A percentile compares a stretch with the other conserved stretches of the same genome.
phyloP scores from a whole-genome alignment of 805 yeast species.

The Yamadazyma olivae region DNA sequence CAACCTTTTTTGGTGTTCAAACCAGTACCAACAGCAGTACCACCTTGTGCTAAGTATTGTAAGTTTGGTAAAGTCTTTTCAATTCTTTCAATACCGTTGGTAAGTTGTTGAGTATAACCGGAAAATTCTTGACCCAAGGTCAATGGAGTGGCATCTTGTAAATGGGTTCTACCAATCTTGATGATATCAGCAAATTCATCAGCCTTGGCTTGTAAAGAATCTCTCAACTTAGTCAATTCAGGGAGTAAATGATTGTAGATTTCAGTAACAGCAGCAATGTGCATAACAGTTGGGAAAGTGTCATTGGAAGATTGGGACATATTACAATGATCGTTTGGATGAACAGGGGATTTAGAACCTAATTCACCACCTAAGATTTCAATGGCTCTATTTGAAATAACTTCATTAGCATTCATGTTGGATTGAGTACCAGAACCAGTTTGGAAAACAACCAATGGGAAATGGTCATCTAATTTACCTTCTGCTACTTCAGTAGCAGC shows the following conservation, averaged over 20 bases:
- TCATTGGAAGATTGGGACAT: conserved; percentile 99
- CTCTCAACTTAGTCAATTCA: conserved; percentile 71
- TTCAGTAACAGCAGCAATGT: conserved; percentile 95
- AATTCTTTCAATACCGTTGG: conserved; percentile 86
- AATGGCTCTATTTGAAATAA: conserved; percentile 96
- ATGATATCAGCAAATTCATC: conserved; percentile 86
- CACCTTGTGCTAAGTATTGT: conserved; percentile 93
- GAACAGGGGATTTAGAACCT: conserved; percentile 93
- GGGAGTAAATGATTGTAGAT: conserved; percentile 75
- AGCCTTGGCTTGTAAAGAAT: conserved; percentile 71
- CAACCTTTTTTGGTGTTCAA: conserved; percentile 91
- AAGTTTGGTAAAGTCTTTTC: conserved; percentile 74
- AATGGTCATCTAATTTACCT: conserved; percentile 89
- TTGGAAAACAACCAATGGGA: conserved; percentile 98
- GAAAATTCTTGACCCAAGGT: conserved; percentile 98
- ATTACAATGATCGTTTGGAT: conserved; percentile 98
- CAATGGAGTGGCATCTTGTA: conserved; percentile 98
- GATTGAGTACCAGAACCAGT: conserved; percentile 99
- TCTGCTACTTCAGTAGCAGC: conserved; percentile 95
- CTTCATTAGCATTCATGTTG: conserved; percentile 99
- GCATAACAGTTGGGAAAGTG: conserved; percentile 99
- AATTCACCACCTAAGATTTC: conserved; percentile 88
- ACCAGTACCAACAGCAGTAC: conserved; percentile 99
- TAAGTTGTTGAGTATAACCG: conserved; percentile 91
- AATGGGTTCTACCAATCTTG: conserved; percentile 98